phyloP scores from a whole-genome alignment of 169 alveolate species.

The Miamiensis avidus region DNA sequence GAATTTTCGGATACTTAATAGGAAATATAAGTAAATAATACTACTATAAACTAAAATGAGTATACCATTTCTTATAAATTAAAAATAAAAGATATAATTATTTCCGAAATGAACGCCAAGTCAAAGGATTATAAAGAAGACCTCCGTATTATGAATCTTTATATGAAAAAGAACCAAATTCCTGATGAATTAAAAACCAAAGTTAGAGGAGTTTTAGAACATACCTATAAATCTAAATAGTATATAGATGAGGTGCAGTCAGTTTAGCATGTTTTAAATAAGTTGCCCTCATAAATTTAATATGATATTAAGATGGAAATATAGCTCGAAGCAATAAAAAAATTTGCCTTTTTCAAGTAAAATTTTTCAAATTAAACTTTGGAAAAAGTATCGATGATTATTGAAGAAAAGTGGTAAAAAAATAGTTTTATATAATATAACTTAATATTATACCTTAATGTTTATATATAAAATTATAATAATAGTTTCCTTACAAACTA shows the following conservation, averaged over 20 bases:
- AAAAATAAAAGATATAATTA: not conserved
- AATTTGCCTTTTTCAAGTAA: not conserved
- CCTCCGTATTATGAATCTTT: not conserved
- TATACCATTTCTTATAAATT: too few species aligned
- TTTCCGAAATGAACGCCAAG: not conserved
- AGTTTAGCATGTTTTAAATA: not conserved
- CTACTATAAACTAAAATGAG: too few species aligned
- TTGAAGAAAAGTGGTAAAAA: not conserved
- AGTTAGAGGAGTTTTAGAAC: not conserved
- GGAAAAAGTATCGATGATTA: not conserved
- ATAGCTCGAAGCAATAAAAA: not conserved
- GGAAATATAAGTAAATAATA: not conserved
- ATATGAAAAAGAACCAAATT: not conserved
- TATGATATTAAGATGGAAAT: not conserved
- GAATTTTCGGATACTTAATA: not conserved
- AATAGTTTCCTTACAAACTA: not conserved
- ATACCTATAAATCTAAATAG: too few species aligned
- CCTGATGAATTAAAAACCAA: not conserved
- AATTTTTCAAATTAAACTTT: not conserved
- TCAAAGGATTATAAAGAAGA: not conserved
- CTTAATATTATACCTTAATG: not conserved
- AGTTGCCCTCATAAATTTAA: not conserved
- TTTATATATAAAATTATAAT: too few species aligned
- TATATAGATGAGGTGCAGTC: not conserved
- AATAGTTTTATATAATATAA: too few species aligned